phyloP scores from a whole-genome alignment of 192 early-diverging fungal species.

The Linnemannia exigua region DNA sequence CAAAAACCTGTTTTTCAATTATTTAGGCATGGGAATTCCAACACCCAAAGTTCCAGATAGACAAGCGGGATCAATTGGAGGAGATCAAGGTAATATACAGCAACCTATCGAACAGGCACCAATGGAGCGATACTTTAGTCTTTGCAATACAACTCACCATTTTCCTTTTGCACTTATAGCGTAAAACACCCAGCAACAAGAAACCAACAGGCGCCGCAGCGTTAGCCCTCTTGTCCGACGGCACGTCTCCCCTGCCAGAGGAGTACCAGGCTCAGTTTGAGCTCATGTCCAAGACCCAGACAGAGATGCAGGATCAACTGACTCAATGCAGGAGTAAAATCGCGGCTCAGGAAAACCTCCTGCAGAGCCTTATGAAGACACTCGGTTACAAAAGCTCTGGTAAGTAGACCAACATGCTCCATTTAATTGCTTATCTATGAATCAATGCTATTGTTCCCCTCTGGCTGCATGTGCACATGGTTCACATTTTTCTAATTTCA shows the following conservation, averaged over 20 bases:
- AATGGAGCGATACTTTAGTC: neutral
- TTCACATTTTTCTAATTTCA: neutral
- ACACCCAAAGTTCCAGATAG: conserved; percentile 74
- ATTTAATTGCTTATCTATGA: neutral
- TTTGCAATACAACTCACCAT: neutral
- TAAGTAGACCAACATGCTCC: conserved; percentile 1
- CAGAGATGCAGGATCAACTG: conserved; percentile 58
- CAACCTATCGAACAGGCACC: neutral
- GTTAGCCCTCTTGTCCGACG: conserved; percentile 14
- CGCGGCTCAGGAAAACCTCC: conserved; percentile 48
- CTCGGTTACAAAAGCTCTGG: conserved; percentile 52
- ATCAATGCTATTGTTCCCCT: neutral
- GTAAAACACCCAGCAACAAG: conserved; percentile 47
- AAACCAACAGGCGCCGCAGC: conserved; percentile 6
- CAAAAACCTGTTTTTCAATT: neutral
- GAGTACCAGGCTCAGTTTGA: conserved; percentile 41
- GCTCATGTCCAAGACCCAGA: conserved; percentile 30
- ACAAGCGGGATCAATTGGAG: conserved; percentile 65
- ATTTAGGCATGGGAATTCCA: conserved; percentile 74
- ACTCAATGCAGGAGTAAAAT: conserved; percentile 53
- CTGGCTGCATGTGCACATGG: neutral
- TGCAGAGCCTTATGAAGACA: conserved; percentile 54
- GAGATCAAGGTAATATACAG: conserved; percentile 61
- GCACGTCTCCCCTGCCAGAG: conserved; percentile 5
- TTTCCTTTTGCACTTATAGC: conserved; percentile 22